A percentile compares a stretch with the other conserved stretches of the same genome.
phyloP scores from a whole-genome alignment of 768 basidiomycete genomes.

The Amanita exitialis region DNA sequence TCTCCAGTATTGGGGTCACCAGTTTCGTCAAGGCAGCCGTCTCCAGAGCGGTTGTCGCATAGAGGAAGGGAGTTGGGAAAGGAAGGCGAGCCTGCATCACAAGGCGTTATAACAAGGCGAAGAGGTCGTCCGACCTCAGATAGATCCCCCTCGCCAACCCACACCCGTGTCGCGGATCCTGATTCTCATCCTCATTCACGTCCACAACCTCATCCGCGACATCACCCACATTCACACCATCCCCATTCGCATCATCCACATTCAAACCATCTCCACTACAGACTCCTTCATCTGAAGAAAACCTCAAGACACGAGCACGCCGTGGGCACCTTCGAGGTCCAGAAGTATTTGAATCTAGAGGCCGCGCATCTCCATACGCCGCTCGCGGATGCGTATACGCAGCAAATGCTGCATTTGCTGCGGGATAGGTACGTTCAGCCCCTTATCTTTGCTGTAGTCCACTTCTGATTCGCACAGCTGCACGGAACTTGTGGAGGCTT shows the following conservation, averaged over 20 bases:
- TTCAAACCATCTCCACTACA: slow-evolving; percentile 19
- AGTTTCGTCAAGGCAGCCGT: slow-evolving; percentile 19
- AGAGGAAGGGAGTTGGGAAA: not conserved
- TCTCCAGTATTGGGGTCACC: slow-evolving; percentile 15
- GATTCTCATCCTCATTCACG: not conserved
- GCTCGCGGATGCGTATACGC: slow-evolving; percentile 29
- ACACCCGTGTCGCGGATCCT: not conserved
- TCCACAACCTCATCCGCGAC: not conserved
- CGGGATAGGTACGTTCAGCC: slow-evolving; percentile 23
- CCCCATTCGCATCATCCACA: slow-evolving; percentile 15
- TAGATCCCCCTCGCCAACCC: not conserved
- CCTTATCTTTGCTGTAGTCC: not conserved
- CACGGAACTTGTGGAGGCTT: slow-evolving; percentile 37
- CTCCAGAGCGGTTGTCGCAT: slow-evolving; percentile 9
- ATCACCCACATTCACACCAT: not conserved
- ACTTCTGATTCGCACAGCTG: slow-evolving; percentile 23
- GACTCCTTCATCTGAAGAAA: slow-evolving; percentile 25
- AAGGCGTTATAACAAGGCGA: not conserved
- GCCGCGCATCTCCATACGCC: slow-evolving; percentile 42
- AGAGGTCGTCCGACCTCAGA: not conserved
- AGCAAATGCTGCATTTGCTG: slow-evolving; percentile 33
- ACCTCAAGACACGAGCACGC: slow-evolving; percentile 30
- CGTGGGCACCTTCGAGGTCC: slow-evolving; percentile 68
- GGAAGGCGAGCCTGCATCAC: not conserved
- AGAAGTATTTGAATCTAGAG: slow-evolving; percentile 62